Evolutionary conservation across 345 rosid genomes (phyloP), one percentile per base, ranked within the genome.

Genomic region (Hypericum perforatum): DNA sequence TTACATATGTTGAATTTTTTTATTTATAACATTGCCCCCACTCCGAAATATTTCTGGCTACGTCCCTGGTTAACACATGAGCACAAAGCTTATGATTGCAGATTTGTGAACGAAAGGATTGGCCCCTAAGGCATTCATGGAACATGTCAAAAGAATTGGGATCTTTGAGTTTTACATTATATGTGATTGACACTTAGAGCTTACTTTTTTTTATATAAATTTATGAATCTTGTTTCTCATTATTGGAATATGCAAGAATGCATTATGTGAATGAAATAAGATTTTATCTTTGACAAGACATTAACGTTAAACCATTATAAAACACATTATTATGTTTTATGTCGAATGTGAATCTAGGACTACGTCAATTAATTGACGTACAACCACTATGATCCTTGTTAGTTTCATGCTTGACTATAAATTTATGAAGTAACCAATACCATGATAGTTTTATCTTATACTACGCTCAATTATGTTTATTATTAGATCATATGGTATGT

Each of bases 401-500:
- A 56, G 13, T 43, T 43, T 2, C 47, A 44, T 44, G 4, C 51
- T 56, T 56, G 43, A 56, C n/a, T 5, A n/a, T 56, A 29, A 56
- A 2, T 56, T 56, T 16, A 43, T 7, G 29, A 7, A 41, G 10
- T 41, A 11, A 7, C 2, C 9, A 13, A 41, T 54, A 11, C 41
- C 8, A 40, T 7, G 43, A 29, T 7, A 16, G 15, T 1, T 44
- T 44, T 44, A 44, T 44, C 6, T 44, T 42, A 39, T 56, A 13
- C 5, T 7, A 42, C 43, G 41, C 40, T 10, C 9, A 22, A 7
- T 56, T 42, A 43, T 43, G 49, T 42, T 43, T 8, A 16, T 43
- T 42, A 43, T 56, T 42, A 43, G 7, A 56, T 6, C 49, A 44
- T 36, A 7, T n/a, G n/a, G n/a, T n/a, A n/a, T n/a, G 45, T 38